phyloP scores from a whole-genome alignment of 2,329 filamentous ascomycete genomes.

The Colletotrichum euphorbiae region DNA sequence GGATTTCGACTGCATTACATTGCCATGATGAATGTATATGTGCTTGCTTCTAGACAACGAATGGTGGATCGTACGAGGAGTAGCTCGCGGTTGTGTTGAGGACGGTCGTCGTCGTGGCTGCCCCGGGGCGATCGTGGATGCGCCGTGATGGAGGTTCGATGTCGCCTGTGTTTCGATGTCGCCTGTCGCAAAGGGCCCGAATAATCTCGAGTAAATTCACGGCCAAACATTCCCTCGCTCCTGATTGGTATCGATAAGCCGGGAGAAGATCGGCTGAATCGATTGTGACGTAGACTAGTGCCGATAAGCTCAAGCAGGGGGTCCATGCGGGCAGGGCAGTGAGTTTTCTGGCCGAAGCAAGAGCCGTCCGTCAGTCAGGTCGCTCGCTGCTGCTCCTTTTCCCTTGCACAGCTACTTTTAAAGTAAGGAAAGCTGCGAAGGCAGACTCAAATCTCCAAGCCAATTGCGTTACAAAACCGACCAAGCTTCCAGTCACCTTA shows the following conservation, averaged over 20 bases:
- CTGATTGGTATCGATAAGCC: slow-evolving; percentile 32
- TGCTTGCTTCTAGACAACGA: background rate
- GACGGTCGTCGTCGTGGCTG: background rate
- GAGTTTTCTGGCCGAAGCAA: background rate
- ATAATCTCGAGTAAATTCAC: slow-evolving; percentile 22
- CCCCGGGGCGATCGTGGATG: slow-evolving; percentile 18
- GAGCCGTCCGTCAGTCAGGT: background rate
- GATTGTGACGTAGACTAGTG: slow-evolving; percentile 33
- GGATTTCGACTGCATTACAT: slow-evolving; percentile 9
- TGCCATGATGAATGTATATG: slow-evolving; percentile 17
- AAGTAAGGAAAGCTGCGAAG: slow-evolving; percentile 3
- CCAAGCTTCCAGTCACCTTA: background rate
- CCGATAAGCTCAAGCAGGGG: slow-evolving; percentile 18
- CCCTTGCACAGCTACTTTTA: background rate
- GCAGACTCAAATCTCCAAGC: slow-evolving; percentile 12
- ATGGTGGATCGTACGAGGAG: background rate
- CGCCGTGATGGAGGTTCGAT: slow-evolving; percentile 32
- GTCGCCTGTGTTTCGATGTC: slow-evolving; percentile 29
- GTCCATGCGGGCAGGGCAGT: background rate
- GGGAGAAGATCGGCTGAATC: slow-evolving; percentile 31
- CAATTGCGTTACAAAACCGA: background rate
- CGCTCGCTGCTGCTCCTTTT: slow-evolving; percentile 10
- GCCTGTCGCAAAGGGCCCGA: slow-evolving; percentile 28
- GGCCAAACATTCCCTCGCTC: slow-evolving; percentile 21
- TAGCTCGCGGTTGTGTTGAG: too few relatives aligned